Base-by-base conservation (phyloP, 1,284 basidiomycete species). In the Singerocomus inundabilis region DNA sequence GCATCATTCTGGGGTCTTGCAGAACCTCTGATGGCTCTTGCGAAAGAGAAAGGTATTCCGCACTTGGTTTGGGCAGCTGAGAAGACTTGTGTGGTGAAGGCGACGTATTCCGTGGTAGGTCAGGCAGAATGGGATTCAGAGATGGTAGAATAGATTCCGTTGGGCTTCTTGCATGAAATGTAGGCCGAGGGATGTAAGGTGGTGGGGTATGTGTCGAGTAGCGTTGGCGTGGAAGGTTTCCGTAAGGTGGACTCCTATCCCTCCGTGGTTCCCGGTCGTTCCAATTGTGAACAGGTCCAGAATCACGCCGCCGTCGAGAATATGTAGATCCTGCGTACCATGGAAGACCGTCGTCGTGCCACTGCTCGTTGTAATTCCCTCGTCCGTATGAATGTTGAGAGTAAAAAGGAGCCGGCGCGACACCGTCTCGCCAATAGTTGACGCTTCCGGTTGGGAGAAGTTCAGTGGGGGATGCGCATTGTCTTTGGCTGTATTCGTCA, bases 11-110 rank as follows among this genome's bases (percentile, higher is more conserved):
- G 3, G 75, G 68, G 25, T 73, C 66, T 1, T 57, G 35, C 29
- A 79, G 52, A 0, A 55, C 49, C 4, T 51, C 44, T 1, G 76
- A 77, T 1, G 70, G 68, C 34, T 68, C 40, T 1, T 56, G 55
- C 3, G 77, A 70, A 11, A 67, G 57, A 18, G 63, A 37, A 25
- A 79, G 60, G 56, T 81, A 81, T 38, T 57, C 66, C 21, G 59
- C 36, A 7, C 68, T 70, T 1, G 76, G 76, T 39, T 57, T 37
- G 9, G 32, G 39, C 10, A 52, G 39, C 33, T 51, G 45, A 25
- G 46, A 31, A 26, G 53, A 16, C 25, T 32, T 51, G 6, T 7
- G 35, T 16, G 44, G 40, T 32, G 49, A 34, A 31, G 54, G 35
- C 3, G 59, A 45, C 7, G 32, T 6, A 32, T 49, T 49, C 18